Evolutionary conservation across 345 rosid species (phyloP), one percentile per base, ranked within the genome.

Genomic region (Aquilaria sinensis): DNA sequence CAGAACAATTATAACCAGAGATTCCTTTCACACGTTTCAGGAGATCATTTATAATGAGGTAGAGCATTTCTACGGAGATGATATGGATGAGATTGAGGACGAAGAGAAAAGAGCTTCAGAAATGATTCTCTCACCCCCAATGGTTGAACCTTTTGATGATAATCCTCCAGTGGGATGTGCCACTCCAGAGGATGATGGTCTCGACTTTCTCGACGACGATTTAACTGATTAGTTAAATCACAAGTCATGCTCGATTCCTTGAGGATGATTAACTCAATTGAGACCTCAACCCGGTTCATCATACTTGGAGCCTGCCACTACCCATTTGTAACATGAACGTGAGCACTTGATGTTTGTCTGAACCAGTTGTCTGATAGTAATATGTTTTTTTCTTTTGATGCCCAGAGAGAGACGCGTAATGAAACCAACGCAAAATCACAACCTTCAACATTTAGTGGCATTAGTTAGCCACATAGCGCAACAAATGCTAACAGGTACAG

Each of bases 171-270:
- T 61, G 23, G 84, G 75, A 61, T 75, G 77, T 60, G 80, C 68
- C 54, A 70, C 83, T 16, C 72, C 76, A 51, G 84, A 84, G 30
- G 82, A 84, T n/a, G 89, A 79, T 50, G 79, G 73, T 66, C 77
- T 83, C 49, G 82, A 76, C 72, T 83, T 85, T 71, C 70, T 82
- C 62, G 79, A 79, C 33, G 83, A 80, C 67, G 87, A 76, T 65
- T 70, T 76, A 65, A 80, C 82, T 2, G 82, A 85, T 60, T 79
- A 79, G 67, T 58, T 61, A 37, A 37, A 37, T 37, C 43, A 37
- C 43, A 2, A 9, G 43, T 9, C 43, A 37, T 37, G 7, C 43
- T 9, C 8, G 7, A 37, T 4, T 37, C 43, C 43, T 37, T 37
- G 43, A 5, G 43, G 43, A 37, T 37, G 7, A 37, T 37, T 37